phyloP scores from a whole-genome alignment of 306 rosid species.

The Calophaca sinica region DNA sequence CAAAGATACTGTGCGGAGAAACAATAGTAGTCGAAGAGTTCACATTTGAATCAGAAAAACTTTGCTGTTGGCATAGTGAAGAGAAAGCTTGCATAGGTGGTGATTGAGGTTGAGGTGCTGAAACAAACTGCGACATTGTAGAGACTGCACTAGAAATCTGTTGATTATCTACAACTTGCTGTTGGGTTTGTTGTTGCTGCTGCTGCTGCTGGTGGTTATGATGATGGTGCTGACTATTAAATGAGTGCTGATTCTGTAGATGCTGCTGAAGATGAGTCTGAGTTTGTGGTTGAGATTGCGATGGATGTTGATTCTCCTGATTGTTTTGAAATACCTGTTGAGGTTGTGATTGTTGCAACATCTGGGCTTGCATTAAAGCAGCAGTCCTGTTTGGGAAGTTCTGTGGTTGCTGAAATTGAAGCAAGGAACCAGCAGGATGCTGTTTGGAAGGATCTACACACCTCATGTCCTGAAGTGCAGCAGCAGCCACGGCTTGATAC shows the following conservation, averaged over 20 bases:
- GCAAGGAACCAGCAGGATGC: slow-evolving; percentile 64
- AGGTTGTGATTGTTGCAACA: slow-evolving; percentile 74
- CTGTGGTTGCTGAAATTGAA: slow-evolving; percentile 85
- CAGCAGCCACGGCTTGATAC: slow-evolving; percentile 93
- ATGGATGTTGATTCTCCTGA: slow-evolving; percentile 64
- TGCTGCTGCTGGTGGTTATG: slow-evolving; percentile 50
- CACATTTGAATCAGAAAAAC: slow-evolving; percentile 80
- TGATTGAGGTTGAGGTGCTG: slow-evolving; percentile 71
- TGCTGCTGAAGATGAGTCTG: slow-evolving; percentile 73
- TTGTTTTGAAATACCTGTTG: slow-evolving; percentile 72
- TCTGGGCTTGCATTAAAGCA: slow-evolving; percentile 76
- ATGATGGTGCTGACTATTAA: slow-evolving; percentile 57
- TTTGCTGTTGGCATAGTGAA: slow-evolving; percentile 79
- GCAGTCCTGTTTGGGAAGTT: slow-evolving; percentile 70
- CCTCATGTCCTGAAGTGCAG: slow-evolving; percentile 95
- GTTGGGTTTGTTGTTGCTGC: slow-evolving; percentile 50
- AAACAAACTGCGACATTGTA: slow-evolving; percentile 75
- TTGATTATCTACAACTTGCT: slow-evolving; percentile 70
- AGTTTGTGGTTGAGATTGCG: slow-evolving; percentile 60
- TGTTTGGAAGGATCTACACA: slow-evolving; percentile 73
- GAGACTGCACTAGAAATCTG: slow-evolving; percentile 67
- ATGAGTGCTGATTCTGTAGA: slow-evolving; percentile 68
- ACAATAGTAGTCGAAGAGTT: slow-evolving; percentile 62
- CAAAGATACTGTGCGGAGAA: slow-evolving; percentile 86
- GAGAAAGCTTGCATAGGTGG: slow-evolving; percentile 69